A percentile compares a stretch with the other conserved stretches of the same genome.
Evolutionary conservation across 2,329 filamentous ascomycete genomes (phyloP).

Genomic region (Emmonsiellopsis sp.): DNA sequence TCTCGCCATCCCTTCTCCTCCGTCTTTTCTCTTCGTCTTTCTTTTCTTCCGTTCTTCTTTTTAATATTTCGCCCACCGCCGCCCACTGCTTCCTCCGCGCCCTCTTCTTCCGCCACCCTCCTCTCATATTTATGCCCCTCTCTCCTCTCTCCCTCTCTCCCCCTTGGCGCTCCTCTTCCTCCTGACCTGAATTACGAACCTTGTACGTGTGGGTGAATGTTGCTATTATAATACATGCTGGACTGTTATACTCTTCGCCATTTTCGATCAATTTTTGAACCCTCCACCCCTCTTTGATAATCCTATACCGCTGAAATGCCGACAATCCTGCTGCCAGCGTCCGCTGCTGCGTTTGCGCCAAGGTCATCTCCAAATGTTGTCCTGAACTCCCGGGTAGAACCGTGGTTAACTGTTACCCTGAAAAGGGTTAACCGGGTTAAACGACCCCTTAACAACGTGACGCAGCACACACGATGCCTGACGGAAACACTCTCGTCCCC

Average conservation of each 20-base stretch:
- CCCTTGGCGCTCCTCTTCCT: neutral
- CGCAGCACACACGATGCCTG: constrained; percentile 90
- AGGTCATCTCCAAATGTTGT: constrained; percentile 92
- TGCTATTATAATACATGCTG: constrained; percentile 26
- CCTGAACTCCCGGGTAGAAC: constrained; percentile 81
- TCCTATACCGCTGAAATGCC: constrained; percentile 64
- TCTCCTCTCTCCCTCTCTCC: constrained; percentile 1
- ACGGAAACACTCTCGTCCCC: constrained; percentile 85
- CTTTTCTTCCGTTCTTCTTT: constrained; percentile 8
- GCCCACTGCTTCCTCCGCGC: constrained; percentile 11
- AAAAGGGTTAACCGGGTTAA: constrained; percentile 97
- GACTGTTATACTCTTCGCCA: constrained; percentile 17
- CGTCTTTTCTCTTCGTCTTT: constrained; percentile 13
- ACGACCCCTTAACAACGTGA: constrained; percentile 91
- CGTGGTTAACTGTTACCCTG: constrained; percentile 92
- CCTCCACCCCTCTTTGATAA: constrained; percentile 30
- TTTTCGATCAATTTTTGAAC: neutral
- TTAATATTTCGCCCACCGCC: constrained; percentile 6
- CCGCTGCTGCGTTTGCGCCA: constrained; percentile 91
- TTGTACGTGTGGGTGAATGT: constrained; percentile 29
- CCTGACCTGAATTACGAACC: constrained; percentile 3
- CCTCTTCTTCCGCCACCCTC: constrained; percentile 5
- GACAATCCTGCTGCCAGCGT: constrained; percentile 85
- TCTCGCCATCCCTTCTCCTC: constrained; percentile 13
- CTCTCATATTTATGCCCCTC: constrained; percentile 2